Evolutionary conservation across 2,329 filamentous ascomycete species (phyloP), one percentile per base, ranked within the genome.

Genomic region (Rhynchosporium graminicola): DNA sequence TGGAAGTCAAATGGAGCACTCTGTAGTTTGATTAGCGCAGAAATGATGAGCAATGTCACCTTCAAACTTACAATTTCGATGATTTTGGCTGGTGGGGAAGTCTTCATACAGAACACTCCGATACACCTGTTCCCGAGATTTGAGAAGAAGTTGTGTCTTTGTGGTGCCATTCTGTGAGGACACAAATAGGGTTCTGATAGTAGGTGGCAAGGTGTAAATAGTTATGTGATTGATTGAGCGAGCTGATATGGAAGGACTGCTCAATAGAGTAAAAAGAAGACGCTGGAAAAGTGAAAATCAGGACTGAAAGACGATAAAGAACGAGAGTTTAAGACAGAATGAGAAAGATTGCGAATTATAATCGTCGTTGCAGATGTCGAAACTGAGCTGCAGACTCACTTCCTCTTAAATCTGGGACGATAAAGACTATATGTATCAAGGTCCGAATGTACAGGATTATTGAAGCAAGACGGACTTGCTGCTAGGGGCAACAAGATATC

Each of bases 1-100:
- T 82, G 81, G 70, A 86, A 82, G 72, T 86, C 78, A 74, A 83
- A 87, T 0, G 84, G 84, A 9, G 80, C 79, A 56, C 83, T 86
- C 84, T 86, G 63, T n/a, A 48, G 29, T 15, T 10, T 52, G 67
- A 74, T 74, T 62, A 54, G 40, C 20, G 45, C 54, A 36, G 38
- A 9, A 10, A 26, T 61, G 42, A 54, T 60, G 31, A 65, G n/a
- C 10, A 62, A 46, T 31, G 26, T 3, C 2, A 43, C 2, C 12
- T 26, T 12, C 4, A 46, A 46, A 48, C 80, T 65, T 71, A 83
- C 81, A 72, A 84, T 84, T 58, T 80, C 76, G 13, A 80, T 63
- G n/a, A 69, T 15, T 52, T 48, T 71, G 70, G 79, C 79, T 31
- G 67, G 73, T 71, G 80, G 81, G 61, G 33, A 4, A 2, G 77